phyloP scores from a whole-genome alignment of 208 protist species.

The Leishmania amazonensis region DNA sequence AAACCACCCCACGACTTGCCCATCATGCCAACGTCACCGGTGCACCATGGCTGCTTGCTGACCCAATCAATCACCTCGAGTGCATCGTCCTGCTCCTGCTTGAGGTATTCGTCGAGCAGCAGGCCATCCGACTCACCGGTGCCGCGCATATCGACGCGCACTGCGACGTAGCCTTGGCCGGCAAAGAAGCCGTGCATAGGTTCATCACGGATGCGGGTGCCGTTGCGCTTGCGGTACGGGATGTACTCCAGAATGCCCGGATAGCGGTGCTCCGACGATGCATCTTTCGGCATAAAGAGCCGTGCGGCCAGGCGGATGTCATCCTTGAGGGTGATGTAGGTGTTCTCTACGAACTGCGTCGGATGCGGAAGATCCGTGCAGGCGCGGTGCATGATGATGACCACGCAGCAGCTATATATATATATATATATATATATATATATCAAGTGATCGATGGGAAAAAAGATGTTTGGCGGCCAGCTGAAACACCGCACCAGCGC shows the following conservation, averaged over 20 bases:
- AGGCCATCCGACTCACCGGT: constrained; percentile 61
- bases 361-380: constrained; percentile 32
- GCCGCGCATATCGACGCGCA: constrained; percentile 72
- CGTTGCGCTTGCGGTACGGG: constrained; percentile 68
- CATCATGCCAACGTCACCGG: constrained; percentile 68
- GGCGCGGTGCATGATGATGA: not conserved
- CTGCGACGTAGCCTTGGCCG: constrained; percentile 51
- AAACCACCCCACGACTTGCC: constrained; percentile 74
- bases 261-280: constrained; percentile 22
- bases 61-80: constrained; percentile 74
- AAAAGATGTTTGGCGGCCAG: not conserved
- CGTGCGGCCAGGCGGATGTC: constrained; percentile 44
- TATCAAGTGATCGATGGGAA: not conserved
- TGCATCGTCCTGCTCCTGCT: constrained; percentile 66
- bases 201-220: constrained; percentile 59
- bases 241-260: constrained; percentile 72
- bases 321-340: constrained; percentile 54
- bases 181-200: constrained; percentile 75
- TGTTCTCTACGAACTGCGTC: constrained; percentile 45
- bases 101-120: constrained; percentile 58
- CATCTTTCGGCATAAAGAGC: constrained; percentile 52
- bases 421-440: not conserved
- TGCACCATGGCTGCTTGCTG: constrained; percentile 59
- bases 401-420: not conserved
- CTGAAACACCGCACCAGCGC: not conserved